These are phyloP conservation scores for Aspergillus conjunctus DNA, from an alignment of 495 filamentous ascomycete species.

Conservation along the genomic window DNA sequence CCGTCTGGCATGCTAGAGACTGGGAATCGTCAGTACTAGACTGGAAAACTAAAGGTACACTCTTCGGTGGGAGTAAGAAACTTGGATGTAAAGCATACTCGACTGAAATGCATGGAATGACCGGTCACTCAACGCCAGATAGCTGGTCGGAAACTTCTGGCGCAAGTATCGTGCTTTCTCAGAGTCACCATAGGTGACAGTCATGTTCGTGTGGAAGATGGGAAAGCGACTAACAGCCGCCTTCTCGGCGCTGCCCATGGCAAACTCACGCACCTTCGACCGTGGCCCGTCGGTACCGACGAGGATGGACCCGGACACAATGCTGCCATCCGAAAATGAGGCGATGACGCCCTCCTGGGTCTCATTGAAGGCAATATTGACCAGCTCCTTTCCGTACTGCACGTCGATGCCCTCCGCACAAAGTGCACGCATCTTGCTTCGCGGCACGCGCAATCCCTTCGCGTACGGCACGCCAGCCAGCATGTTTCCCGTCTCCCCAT, in stretches of 20 bases:
- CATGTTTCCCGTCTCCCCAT: slow-evolving; percentile 9
- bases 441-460: slow-evolving; percentile 8
- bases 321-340: not conserved
- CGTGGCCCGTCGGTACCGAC: slow-evolving; percentile 10
- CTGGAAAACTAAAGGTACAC: not conserved
- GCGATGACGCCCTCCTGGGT: slow-evolving; percentile 1
- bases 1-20: slow-evolving; percentile 15
- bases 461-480: slow-evolving; percentile 7
- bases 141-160: slow-evolving; percentile 11
- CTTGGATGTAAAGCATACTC: slow-evolving; percentile 4
- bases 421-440: slow-evolving; percentile 10
- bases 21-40: not conserved
- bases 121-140: slow-evolving; percentile 12
- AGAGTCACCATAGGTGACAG: slow-evolving; percentile 2
- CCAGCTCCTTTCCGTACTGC: slow-evolving; percentile 6
- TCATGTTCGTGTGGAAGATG: slow-evolving; percentile 17
- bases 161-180: slow-evolving; percentile 12
- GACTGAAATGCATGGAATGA: slow-evolving; percentile 18
- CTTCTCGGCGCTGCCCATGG: not conserved
- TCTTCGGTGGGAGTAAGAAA: not conserved
- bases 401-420: slow-evolving; percentile 12
- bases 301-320: slow-evolving; percentile 3
- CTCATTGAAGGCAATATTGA: slow-evolving; percentile 11
- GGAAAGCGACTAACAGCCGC: slow-evolving; percentile 15
- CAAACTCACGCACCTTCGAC: slow-evolving; percentile 4